Base-by-base conservation (phyloP, 2,329 filamentous ascomycete genomes). In the Tolypocladium sp. region DNA sequence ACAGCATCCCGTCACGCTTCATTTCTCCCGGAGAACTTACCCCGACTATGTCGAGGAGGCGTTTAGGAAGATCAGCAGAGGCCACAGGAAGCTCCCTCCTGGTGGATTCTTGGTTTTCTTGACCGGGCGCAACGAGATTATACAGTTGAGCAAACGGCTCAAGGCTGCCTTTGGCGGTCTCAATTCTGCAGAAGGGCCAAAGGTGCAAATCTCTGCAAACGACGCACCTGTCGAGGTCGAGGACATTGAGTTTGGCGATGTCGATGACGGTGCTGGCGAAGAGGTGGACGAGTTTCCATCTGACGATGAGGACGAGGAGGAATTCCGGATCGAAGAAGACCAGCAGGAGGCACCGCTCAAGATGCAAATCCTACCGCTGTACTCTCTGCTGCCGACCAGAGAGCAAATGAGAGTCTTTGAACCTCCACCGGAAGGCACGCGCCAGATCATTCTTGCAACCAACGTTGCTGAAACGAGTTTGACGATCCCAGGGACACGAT, bases 401-500 rank as follows among this genome's bases (percentile, higher is more conserved):
- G 92, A 97, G 67, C 94, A 99, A 74, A 82, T 97, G 70, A 85
- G 86, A 60, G 91, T 99, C 12, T 99, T 99, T 67, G 88, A 96
- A 63, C 81, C 88, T 0, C 84, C 90, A 0, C 92, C 93, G 0
- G 89, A 92, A 58, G 90, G 89, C 20, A 89, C 89, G 10, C 86
- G 94, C 10, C 82, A 94, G 30, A 90, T 99, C 57, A 89, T 99
- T 4, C 76, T 99, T 46, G 92, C 94, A 0, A 99, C 94, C 51
- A 99, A 99, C 73, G 91, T 99, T 52, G 94, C 94, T 0, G 94
- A 99, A 74, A 99, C 94, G 0, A 95, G 90, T 83, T 81, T 99
- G 70, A 99, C 94, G 0, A 99, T 99, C 59, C 93, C 94, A 0
- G 92, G 92, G 2, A 92, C 96, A 62, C 86, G 91, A 61, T 99